Evolutionary conservation across 148 eudicot species (phyloP).

Genomic region (Euryodendron excelsum): DNA sequence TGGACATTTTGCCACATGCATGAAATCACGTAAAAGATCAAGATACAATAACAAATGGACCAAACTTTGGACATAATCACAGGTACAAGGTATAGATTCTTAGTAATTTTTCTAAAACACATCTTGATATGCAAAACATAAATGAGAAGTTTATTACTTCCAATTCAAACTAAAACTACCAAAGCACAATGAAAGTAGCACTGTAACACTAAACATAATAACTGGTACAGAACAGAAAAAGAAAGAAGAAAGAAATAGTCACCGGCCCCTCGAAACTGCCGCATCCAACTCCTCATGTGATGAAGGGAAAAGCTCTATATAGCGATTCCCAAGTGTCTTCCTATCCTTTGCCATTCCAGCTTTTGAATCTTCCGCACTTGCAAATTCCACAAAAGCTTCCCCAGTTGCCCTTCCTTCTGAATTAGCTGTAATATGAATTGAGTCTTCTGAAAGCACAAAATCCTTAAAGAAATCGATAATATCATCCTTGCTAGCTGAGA

Average conservation of each 20-base stretch:
- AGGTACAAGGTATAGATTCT: background rate
- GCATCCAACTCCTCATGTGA: constrained; percentile 76
- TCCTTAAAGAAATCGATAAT: constrained; percentile 66
- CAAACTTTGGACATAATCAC: background rate
- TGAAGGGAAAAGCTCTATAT: constrained; percentile 86
- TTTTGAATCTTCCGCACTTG: constrained; percentile 72
- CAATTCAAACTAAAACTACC: constrained; percentile 3
- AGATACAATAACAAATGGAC: background rate
- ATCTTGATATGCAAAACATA: background rate
- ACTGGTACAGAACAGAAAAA: background rate
- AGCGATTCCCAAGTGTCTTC: constrained; percentile 80
- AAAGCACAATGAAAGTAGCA: background rate
- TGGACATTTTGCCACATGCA: background rate
- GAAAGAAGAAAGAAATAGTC: constrained; percentile 8
- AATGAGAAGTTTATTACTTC: background rate
- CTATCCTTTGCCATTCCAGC: constrained; percentile 83
- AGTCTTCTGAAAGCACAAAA: constrained; percentile 54
- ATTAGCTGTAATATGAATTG: constrained; percentile 59
- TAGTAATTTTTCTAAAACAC: too few species aligned
- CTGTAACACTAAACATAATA: constrained; percentile 2
- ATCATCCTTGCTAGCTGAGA: constrained; percentile 62
- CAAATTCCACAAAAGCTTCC: constrained; percentile 89
- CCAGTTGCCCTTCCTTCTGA: constrained; percentile 79
- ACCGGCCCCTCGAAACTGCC: constrained; percentile 80
- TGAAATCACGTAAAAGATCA: background rate